Evolutionary conservation across 768 basidiomycete genomes (phyloP).

Genomic region (Auriscalpium microsporum): DNA sequence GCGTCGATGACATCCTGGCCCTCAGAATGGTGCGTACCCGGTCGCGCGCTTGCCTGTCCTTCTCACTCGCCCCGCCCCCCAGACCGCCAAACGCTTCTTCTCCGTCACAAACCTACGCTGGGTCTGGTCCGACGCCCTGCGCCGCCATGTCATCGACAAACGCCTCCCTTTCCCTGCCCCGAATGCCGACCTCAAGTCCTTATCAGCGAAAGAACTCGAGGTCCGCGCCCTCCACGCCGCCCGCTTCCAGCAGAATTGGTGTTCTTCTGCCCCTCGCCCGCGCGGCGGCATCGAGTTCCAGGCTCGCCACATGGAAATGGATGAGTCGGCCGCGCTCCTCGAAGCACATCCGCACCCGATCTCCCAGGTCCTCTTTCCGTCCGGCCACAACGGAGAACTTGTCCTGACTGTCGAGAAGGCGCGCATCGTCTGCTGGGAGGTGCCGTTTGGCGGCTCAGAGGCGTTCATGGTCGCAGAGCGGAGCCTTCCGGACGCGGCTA

Average conservation of each 20-base stretch:
- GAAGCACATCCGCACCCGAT: slow-evolving; percentile 10
- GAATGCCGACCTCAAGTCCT: slow-evolving; percentile 19
- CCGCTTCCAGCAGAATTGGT: slow-evolving; percentile 28
- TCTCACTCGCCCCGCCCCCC: background rate
- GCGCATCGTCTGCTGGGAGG: slow-evolving; percentile 27
- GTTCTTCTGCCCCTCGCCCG: slow-evolving; percentile 19
- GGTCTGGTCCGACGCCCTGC: slow-evolving; percentile 29
- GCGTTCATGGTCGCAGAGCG: slow-evolving; percentile 26
- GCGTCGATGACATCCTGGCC: slow-evolving; percentile 24
- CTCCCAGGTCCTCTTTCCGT: slow-evolving; percentile 23
- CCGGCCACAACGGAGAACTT: slow-evolving; percentile 23
- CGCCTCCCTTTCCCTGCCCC: slow-evolving; percentile 26
- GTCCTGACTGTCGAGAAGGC: slow-evolving; percentile 21
- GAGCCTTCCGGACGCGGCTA: slow-evolving; percentile 3
- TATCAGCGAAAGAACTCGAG: slow-evolving; percentile 27
- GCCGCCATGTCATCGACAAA: slow-evolving; percentile 24
- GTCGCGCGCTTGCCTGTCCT: slow-evolving; percentile 3
- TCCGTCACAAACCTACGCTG: slow-evolving; percentile 27
- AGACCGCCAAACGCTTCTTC: slow-evolving; percentile 25
- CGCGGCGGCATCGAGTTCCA: slow-evolving; percentile 19
- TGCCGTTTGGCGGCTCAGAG: slow-evolving; percentile 25
- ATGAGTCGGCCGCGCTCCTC: slow-evolving; percentile 8
- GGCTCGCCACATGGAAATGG: slow-evolving; percentile 6
- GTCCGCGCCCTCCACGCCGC: slow-evolving; percentile 26
- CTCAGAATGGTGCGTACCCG: slow-evolving; percentile 23